Conservation (phyloP, 2,329 filamentous ascomycete genomes). For the Monosporascus ibericus region DNA sequence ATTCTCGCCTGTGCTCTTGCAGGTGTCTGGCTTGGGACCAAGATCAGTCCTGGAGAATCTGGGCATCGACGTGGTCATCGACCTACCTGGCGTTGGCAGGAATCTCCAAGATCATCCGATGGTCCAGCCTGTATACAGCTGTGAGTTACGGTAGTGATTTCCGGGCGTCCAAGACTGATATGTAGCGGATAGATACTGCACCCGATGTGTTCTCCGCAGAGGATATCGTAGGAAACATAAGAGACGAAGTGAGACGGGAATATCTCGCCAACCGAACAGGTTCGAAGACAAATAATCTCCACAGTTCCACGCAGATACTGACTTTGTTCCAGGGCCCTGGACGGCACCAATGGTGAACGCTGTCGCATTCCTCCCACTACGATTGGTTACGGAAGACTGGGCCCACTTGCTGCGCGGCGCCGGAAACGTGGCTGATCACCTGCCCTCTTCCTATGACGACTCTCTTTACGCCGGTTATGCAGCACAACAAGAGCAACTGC, state of each 20-base stretch:
- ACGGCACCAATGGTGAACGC: conserved; percentile 24
- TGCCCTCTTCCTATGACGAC: conserved; percentile 16
- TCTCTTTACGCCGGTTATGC: conserved; percentile 19
- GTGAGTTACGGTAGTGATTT: conserved; percentile 7
- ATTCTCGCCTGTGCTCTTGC: conserved; percentile 23
- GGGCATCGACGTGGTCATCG: conserved; percentile 19
- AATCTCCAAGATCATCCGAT: conserved; percentile 28
- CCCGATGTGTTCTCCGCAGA: conserved; percentile 18
- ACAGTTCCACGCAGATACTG: not conserved
- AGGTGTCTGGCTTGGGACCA: conserved; percentile 29
- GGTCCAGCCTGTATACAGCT: conserved; percentile 19
- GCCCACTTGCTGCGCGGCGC: conserved; percentile 9
- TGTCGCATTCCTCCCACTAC: conserved; percentile 20
- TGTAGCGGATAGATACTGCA: conserved; percentile 13
- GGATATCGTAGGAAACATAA: conserved; percentile 17
- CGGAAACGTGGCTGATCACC: conserved; percentile 6
- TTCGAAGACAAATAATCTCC: conserved; percentile 1
- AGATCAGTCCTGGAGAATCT: conserved; percentile 20
- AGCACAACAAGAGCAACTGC: conserved; percentile 15
- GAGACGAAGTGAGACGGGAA: conserved; percentile 14
- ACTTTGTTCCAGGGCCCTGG: conserved; percentile 16
- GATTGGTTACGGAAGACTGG: conserved; percentile 9
- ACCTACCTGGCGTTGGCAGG: conserved; percentile 27
- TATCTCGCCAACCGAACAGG: conserved; percentile 20
- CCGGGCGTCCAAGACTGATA: not conserved